Evolutionary conservation across 768 basidiomycete genomes (phyloP).

Genomic region (Cytidiella melzeri): DNA sequence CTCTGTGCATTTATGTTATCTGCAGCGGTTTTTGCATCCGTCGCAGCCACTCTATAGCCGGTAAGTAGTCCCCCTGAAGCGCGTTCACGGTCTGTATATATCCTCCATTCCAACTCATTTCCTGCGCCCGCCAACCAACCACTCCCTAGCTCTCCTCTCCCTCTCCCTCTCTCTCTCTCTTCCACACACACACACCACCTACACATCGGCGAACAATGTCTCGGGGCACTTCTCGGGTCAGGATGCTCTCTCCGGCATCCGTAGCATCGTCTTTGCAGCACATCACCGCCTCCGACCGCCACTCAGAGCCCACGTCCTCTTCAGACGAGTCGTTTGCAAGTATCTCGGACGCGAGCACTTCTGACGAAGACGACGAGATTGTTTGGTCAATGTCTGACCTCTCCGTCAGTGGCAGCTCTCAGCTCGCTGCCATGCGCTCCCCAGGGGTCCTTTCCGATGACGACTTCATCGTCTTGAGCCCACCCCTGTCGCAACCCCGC

Average conservation of each 20-base stretch:
- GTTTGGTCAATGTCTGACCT: constrained; percentile 39
- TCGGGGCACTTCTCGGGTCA: constrained; percentile 7
- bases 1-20: no score
- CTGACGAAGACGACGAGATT: constrained; percentile 44
- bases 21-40: no score
- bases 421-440: constrained; percentile 22
- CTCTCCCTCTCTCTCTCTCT: constrained; percentile 8
- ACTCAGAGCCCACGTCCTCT: neutral
- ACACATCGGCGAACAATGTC: constrained; percentile 19
- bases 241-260: constrained; percentile 8
- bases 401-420: constrained; percentile 26
- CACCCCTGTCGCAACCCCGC: constrained; percentile 19
- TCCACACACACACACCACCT: constrained; percentile 3
- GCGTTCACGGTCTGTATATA: no score
- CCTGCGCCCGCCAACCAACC: neutral
- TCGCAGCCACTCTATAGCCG: no score
- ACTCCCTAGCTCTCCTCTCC: constrained; percentile 12
- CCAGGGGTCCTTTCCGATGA: constrained; percentile 35
- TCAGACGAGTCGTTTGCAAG: constrained; percentile 21
- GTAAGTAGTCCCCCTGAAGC: no score
- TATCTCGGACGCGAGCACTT: constrained; percentile 11
- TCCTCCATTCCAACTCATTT: neutral
- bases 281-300: neutral
- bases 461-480: constrained; percentile 45
- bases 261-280: constrained; percentile 8